Conservation (phyloP, 2,329 filamentous ascomycete species). For the Ilyonectria mors-panacis region DNA sequence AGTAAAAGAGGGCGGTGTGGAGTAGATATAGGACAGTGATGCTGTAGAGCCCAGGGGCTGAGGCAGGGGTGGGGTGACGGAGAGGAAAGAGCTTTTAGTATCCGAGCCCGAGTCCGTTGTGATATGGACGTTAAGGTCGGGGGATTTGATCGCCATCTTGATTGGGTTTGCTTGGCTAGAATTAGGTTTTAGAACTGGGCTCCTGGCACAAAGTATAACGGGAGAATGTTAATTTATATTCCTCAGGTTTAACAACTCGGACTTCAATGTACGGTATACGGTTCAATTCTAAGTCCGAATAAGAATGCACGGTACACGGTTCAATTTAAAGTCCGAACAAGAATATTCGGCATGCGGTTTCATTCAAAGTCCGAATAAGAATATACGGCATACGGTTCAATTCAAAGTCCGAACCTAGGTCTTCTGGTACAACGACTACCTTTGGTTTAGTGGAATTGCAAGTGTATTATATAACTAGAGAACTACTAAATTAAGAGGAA, state of each 20-base stretch:
- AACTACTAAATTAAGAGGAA: too few relatives aligned
- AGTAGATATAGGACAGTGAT: background rate
- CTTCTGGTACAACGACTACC: too few relatives aligned
- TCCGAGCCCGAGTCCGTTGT: background rate
- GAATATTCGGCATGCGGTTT: too few relatives aligned
- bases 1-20: background rate
- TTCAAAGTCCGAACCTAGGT: too few relatives aligned
- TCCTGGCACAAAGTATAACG: background rate
- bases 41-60: background rate
- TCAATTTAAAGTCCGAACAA: background rate
- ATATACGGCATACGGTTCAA: too few relatives aligned
- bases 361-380: too few relatives aligned
- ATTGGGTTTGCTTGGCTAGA: background rate
- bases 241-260: background rate
- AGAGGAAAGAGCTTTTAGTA: background rate
- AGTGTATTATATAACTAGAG: too few relatives aligned
- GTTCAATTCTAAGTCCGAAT: background rate
- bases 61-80: background rate
- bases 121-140: background rate
- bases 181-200: background rate
- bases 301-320: background rate
- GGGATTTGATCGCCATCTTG: background rate
- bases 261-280: background rate
- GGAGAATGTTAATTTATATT: background rate
- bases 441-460: too few relatives aligned